Base-by-base conservation (phyloP, 768 basidiomycete genomes). In the Tylopilus sp. region DNA sequence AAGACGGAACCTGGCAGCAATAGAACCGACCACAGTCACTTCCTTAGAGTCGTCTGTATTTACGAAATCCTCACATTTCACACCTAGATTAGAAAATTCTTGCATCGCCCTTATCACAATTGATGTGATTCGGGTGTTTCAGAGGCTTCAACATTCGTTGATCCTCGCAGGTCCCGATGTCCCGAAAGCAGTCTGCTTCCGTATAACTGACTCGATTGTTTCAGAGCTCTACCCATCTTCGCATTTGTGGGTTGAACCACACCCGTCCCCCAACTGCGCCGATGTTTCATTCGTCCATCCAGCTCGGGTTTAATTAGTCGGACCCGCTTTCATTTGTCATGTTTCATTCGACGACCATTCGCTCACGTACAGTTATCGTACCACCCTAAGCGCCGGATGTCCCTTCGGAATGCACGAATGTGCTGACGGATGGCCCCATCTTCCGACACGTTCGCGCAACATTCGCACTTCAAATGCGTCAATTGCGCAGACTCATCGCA, bases 1-100 rank as follows among this genome's bases (percentile, higher is more conserved):
- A 48, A 50, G 41, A 25, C 57, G 61, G 61, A 31, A 56, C 54
- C 53, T 35, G 47, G 36, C n/a, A 15, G n/a, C 18, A 31, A 10
- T 42, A 44, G 18, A 35, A 10, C 30, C 9, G 30, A 48, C 33
- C 33, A 17, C 33, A 35, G 15, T 17, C 6, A 22, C 40, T 26
- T 23, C 9, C 33, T 23, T 23, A n/a, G 23, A 8, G 22, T 10
- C 22, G 22, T 47, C 18, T 2, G 6, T 7, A 39, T 3, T 8
- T 17, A 18, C 25, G 17, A 28, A 39, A 22, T 2, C 30, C 7
- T 10, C 18, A 2, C 22, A 33, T 21, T 10, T 3, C 6, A 9
- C 28, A 6, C 44, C 21, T 4, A 13, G 20, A 31, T 15, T 44
- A 30, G 44, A 44, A 33, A 33, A 0, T 33, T 18, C 26, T 18